Evolutionary conservation across 805 yeast genomes (phyloP).

Genomic region (Saturnispora galanensis): DNA sequence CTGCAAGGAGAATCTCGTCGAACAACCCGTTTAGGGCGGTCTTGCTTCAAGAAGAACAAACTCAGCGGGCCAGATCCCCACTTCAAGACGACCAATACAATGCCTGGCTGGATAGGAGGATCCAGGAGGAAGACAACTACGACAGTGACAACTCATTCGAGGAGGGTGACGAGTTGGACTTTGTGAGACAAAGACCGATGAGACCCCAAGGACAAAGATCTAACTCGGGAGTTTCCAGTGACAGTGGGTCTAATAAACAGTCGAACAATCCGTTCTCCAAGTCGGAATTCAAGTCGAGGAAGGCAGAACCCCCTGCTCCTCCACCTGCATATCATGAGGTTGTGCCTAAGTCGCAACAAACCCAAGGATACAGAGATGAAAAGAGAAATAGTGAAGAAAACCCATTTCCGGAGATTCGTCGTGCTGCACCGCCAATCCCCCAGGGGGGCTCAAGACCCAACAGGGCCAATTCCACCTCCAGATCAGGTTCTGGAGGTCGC

Average conservation of each 20-base stretch:
- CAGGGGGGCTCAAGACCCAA: too few relatives aligned
- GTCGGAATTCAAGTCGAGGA: background rate
- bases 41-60: slow-evolving; percentile 24
- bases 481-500: background rate
- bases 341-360: slow-evolving; percentile 32
- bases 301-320: slow-evolving; percentile 27
- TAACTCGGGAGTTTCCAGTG: slow-evolving; percentile 12
- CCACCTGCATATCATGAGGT: slow-evolving; percentile 71
- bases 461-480: too few relatives aligned
- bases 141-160: slow-evolving; percentile 30
- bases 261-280: slow-evolving; percentile 12
- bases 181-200: slow-evolving; percentile 5
- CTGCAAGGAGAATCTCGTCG: slow-evolving; percentile 41
- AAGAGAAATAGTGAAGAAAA: slow-evolving; percentile 41
- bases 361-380: slow-evolving; percentile 29
- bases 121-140: slow-evolving; percentile 24
- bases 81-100: slow-evolving; percentile 34
- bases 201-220: slow-evolving; percentile 11
- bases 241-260: slow-evolving; percentile 8
- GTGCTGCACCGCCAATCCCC: slow-evolving; percentile 12
- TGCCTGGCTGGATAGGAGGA: slow-evolving; percentile 41
- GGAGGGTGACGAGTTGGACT: slow-evolving; percentile 17
- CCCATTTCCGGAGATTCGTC: slow-evolving; percentile 19
- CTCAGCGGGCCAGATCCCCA: slow-evolving; percentile 9
- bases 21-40: slow-evolving; percentile 66